A percentile compares a stretch with the other conserved stretches of the same genome.
These are phyloP conservation scores for Arabidopsis suecica DNA, from an alignment of 345 rosid species.

Conservation along the genomic window DNA sequence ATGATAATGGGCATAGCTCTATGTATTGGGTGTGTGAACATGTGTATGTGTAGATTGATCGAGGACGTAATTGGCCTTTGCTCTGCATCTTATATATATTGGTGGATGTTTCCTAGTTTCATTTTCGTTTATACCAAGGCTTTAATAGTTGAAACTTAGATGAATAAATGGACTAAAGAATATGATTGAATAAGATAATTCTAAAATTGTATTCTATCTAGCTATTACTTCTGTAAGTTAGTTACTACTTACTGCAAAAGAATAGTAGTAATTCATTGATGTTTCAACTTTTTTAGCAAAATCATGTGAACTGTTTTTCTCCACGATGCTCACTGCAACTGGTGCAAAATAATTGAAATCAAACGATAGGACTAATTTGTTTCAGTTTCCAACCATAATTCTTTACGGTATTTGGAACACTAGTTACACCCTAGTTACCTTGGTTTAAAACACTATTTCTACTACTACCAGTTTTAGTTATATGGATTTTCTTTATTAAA, in stretches of 20 bases:
- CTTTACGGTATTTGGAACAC: neutral
- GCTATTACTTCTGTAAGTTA: neutral
- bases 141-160: neutral
- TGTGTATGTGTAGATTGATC: conserved; percentile 26
- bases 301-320: conserved; percentile 9
- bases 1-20: conserved; percentile 33
- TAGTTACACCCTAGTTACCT: conserved; percentile 3
- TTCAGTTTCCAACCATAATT: conserved; percentile 1
- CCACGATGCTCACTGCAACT: neutral
- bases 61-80: conserved; percentile 8
- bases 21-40: conserved; percentile 25
- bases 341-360: conserved; percentile 12
- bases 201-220: neutral
- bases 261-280: neutral
- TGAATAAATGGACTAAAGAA: neutral
- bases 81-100: neutral
- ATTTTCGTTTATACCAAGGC: neutral
- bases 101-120: neutral
- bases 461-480: neutral
- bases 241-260: neutral
- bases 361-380: neutral
- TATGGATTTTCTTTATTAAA: neutral
- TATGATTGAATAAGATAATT: neutral
- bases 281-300: conserved; percentile 14
- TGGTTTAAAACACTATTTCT: neutral